Evolutionary conservation across 495 filamentous ascomycete species (phyloP), one percentile per base, ranked within the genome.

Genomic region (Thermochaetoides thermophila): DNA sequence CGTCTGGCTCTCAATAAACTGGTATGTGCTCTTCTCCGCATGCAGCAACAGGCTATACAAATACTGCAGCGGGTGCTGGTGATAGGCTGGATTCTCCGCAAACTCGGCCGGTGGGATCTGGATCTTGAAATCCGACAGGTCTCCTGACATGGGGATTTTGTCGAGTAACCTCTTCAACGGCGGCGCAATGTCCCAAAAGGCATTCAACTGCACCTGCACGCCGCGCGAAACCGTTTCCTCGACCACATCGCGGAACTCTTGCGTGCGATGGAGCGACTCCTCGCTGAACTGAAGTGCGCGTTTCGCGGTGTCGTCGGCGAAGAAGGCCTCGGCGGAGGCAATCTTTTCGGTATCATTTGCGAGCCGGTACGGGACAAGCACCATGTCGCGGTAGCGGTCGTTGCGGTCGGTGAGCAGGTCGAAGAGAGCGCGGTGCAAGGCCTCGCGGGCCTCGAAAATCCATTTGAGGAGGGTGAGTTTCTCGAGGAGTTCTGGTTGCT

Each of bases 151-250:
- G 0, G 84, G 86, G 11, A 95, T 71, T 45, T 78, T 79, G 43
- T 89, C 78, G 4, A 86, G 68, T 14, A 94, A 54, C 1, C 73
- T 66, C 7, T 76, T 63, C 0, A 97, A 68, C 1, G 73, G 67
- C 1, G 91, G 91, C 0, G 85, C 89, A 42, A 96, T 92, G 46
- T 97, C 91, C 89, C 89, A 97, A 59, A 95, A 97, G 3, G 84
- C 84, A 11, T 74, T 80, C 0, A 94, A 68, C 52, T 95, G 91
- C 19, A 80, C 68, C 50, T 95, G 87, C 11, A 96, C 83, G 3
- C 86, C 89, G 3, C 84, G 75, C 3, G 73, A 69, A 16, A 91
- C 84, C 34, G 87, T 89, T 47, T 73, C 68, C 53, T 94, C 85
- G 18, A 95, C 75, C 12, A 87, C 73, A 20, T 71, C 66, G 34